Base-by-base conservation (phyloP, 2,329 filamentous ascomycete genomes). In the Sarocladium oryzae region DNA sequence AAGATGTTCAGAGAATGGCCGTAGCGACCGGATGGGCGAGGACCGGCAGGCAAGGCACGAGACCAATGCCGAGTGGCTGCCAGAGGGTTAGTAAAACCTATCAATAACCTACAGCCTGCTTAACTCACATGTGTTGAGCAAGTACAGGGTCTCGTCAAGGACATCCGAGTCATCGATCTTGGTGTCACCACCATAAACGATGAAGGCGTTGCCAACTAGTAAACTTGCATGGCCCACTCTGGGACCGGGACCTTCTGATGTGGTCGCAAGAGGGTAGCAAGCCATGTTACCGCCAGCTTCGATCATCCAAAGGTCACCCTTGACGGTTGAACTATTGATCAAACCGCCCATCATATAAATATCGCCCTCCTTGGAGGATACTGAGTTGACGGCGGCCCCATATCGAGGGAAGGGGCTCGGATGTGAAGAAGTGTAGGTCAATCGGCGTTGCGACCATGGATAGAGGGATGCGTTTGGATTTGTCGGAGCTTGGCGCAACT, bases 41-140 rank as follows among this genome's bases (percentile, higher is more conserved):
- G 82, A 2, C 91, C 91, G 11, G 89, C 85, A 6, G 95, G 93
- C 41, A 96, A 79, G 37, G 93, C 91, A 67, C 91, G 82, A 52
- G 95, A 97, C 93, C 93, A 99, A 75, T 99, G 93, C 61, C 93
- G 88, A 52, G 93, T 97, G 56, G 93, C 93, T 97, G 55, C 9
- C 23, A 28, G 21, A 9, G 10, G 18, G 46, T 52, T 16, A 54
- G 48, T 21, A 35, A 50, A 26, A 21, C 24, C 13, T 13, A 52
- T 23, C n/a, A 33, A 18, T 37, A 52, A 16, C 8, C 24, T 16
- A 16, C 55, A 50, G 23, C 20, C 57, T 65, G 72, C 53, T 18
- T 24, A 50, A 76, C 92, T 72, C 77, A 97, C 93, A 96, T 48
- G 93, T 99, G 71, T 99, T 99, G 49, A 99, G 77, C 49, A 99